A percentile compares a stretch with the other conserved stretches of the same genome.
Conservation (phyloP, 208 protist species). For the Porcisia hertigi region DNA sequence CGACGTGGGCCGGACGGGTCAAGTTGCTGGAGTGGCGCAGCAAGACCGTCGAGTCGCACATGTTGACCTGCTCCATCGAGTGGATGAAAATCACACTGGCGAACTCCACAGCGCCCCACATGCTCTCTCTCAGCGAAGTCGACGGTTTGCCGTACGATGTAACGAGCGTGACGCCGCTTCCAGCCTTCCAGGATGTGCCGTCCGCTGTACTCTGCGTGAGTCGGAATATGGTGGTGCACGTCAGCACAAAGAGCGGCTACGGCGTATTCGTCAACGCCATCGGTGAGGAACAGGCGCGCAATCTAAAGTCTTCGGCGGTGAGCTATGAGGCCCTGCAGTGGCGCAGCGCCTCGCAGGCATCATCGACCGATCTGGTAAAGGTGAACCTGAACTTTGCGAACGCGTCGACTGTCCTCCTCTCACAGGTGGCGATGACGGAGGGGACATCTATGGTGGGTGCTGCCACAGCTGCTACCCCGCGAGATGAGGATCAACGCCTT, state of each 20-base stretch:
- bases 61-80: slow-evolving; percentile 77
- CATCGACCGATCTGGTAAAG: slow-evolving; percentile 49
- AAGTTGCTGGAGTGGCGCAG: slow-evolving; percentile 83
- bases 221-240: slow-evolving; percentile 76
- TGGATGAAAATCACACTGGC: slow-evolving; percentile 70
- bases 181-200: slow-evolving; percentile 56
- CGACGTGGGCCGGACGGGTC: slow-evolving; percentile 86
- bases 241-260: slow-evolving; percentile 78
- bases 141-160: slow-evolving; percentile 80
- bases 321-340: slow-evolving; percentile 53
- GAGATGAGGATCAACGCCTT: slow-evolving; percentile 27
- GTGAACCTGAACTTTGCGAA: slow-evolving; percentile 82
- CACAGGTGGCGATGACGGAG: neutral
- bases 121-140: slow-evolving; percentile 80
- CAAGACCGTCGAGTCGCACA: slow-evolving; percentile 71
- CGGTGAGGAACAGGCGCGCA: slow-evolving; percentile 72
- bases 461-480: neutral
- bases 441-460: neutral
- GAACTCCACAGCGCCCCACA: slow-evolving; percentile 35
- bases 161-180: slow-evolving; percentile 78
- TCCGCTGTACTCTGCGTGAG: slow-evolving; percentile 77
- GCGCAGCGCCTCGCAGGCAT: slow-evolving; percentile 45
- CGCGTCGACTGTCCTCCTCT: slow-evolving; percentile 32
- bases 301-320: slow-evolving; percentile 44
- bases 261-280: slow-evolving; percentile 75